A percentile compares a stretch with the other conserved stretches of the same genome.
Evolutionary conservation across 805 yeast genomes (phyloP).

Genomic region (Ogataea kodamae): DNA sequence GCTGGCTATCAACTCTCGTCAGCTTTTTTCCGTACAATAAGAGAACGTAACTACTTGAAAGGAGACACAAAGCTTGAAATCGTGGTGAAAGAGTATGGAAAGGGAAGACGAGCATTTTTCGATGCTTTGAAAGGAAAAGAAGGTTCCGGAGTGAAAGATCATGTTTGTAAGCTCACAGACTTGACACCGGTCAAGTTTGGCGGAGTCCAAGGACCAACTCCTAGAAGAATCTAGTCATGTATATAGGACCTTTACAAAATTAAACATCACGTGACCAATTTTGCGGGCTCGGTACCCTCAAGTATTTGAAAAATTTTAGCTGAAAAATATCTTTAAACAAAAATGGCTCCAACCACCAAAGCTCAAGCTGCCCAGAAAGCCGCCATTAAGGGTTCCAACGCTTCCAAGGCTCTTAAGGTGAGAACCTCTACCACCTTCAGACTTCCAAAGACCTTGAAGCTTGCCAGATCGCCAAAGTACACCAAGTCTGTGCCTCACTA

Average conservation of each 20-base stretch:
- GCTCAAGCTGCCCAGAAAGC: conserved; percentile 99
- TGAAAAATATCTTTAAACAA: conserved; percentile 12
- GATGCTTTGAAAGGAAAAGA: conserved; percentile 87
- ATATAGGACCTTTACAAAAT: conserved; percentile 1
- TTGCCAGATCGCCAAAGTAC: conserved; percentile 93
- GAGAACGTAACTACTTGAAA: conserved; percentile 44
- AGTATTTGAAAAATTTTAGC: conserved; percentile 12
- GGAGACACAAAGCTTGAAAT: conserved; percentile 62
- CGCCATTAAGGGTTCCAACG: conserved; percentile 95
- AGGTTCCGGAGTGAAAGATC: conserved; percentile 65
- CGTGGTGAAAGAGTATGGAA: conserved; percentile 77
- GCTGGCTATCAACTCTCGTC: conserved; percentile 85
- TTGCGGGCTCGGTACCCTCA: conserved; percentile 9
- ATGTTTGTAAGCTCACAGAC: conserved; percentile 70
- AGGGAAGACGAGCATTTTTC: conserved; percentile 83
- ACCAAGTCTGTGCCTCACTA: conserved; percentile 96
- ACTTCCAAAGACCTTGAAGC: conserved; percentile 94
- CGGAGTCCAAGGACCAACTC: conserved; percentile 82
- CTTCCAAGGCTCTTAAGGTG: conserved; percentile 85
- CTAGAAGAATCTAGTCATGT: conserved; percentile 53
- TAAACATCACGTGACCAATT: conserved; percentile 7
- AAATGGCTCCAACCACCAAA: conserved; percentile 49
- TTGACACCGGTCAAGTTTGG: conserved; percentile 84
- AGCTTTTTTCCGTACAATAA: conserved; percentile 63
- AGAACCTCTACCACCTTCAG: conserved; percentile 95